These are phyloP conservation scores for Coemansia sp. DNA, from an alignment of 192 early-diverging fungal species.

Conservation along the genomic window DNA sequence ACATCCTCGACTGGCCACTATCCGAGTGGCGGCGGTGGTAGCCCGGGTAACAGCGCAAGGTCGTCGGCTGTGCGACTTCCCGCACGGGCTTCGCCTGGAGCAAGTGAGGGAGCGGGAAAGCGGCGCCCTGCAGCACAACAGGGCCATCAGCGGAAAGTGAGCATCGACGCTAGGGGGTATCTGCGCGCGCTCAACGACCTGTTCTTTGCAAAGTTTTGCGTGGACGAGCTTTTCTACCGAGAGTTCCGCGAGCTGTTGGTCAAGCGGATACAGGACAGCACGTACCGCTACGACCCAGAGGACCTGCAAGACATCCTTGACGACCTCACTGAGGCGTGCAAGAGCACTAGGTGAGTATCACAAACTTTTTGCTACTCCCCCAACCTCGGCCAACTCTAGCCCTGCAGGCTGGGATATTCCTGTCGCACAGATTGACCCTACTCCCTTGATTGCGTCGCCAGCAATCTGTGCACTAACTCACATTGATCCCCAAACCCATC, in stretches of 20 bases:
- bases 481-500: background rate
- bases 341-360: slow-evolving; percentile 51
- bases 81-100: slow-evolving; percentile 17
- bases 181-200: slow-evolving; percentile 53
- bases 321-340: slow-evolving; percentile 47
- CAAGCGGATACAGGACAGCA: slow-evolving; percentile 52
- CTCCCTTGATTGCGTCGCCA: background rate
- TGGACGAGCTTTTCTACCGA: slow-evolving; percentile 55
- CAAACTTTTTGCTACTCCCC: background rate
- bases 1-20: slow-evolving; percentile 26
- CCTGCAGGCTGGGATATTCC: background rate
- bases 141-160: slow-evolving; percentile 37
- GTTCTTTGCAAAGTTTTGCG: slow-evolving; percentile 56
- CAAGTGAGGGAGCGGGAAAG: background rate
- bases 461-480: background rate
- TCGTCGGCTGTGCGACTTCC: slow-evolving; percentile 11
- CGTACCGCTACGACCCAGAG: slow-evolving; percentile 40
- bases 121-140: slow-evolving; percentile 12
- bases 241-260: slow-evolving; percentile 55
- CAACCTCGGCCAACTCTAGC: background rate
- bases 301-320: slow-evolving; percentile 50
- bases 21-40: slow-evolving; percentile 4
- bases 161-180: slow-evolving; percentile 45
- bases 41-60: slow-evolving; percentile 12
- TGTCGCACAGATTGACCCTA: background rate